Evolutionary conservation across 2,329 filamentous ascomycete genomes (phyloP).

Genomic region (Immersiporthe knoxdaviesiana): DNA sequence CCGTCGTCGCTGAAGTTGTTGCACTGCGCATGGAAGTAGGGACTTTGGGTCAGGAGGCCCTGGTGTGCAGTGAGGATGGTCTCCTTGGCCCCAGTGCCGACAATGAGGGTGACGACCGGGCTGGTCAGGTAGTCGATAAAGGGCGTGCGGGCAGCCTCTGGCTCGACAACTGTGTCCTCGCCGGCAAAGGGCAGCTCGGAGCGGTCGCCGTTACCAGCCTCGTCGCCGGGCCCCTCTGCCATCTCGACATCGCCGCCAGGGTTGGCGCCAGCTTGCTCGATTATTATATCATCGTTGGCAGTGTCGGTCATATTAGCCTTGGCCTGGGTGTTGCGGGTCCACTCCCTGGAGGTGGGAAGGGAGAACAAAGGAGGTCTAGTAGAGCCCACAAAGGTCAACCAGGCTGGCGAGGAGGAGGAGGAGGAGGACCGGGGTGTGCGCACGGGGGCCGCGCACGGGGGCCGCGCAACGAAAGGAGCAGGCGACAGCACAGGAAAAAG

Average conservation of each 20-base stretch:
- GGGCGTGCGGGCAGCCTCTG: slow-evolving; percentile 40
- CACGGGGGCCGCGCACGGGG: background rate
- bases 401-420: background rate
- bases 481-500: background rate
- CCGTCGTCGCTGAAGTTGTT: slow-evolving; percentile 63
- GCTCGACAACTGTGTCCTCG: slow-evolving; percentile 40
- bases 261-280: slow-evolving; percentile 36
- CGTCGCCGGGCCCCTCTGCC: slow-evolving; percentile 37
- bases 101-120: slow-evolving; percentile 69
- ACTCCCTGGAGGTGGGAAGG: too few relatives aligned
- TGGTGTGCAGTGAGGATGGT: slow-evolving; percentile 79
- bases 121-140: slow-evolving; percentile 68
- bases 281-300: slow-evolving; percentile 42
- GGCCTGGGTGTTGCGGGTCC: slow-evolving; percentile 27
- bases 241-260: slow-evolving; percentile 42
- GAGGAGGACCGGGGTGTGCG: background rate
- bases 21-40: slow-evolving; percentile 70
- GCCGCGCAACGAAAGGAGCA: background rate
- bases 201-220: slow-evolving; percentile 23
- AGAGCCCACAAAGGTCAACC: background rate
- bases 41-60: slow-evolving; percentile 72
- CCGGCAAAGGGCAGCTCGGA: slow-evolving; percentile 45
- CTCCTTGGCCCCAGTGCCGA: slow-evolving; percentile 62
- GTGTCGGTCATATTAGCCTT: slow-evolving; percentile 37
- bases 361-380: background rate